Conservation (phyloP, 225 moss, liverwort and hornwort genomes). For the Physcomitrium patens region DNA sequence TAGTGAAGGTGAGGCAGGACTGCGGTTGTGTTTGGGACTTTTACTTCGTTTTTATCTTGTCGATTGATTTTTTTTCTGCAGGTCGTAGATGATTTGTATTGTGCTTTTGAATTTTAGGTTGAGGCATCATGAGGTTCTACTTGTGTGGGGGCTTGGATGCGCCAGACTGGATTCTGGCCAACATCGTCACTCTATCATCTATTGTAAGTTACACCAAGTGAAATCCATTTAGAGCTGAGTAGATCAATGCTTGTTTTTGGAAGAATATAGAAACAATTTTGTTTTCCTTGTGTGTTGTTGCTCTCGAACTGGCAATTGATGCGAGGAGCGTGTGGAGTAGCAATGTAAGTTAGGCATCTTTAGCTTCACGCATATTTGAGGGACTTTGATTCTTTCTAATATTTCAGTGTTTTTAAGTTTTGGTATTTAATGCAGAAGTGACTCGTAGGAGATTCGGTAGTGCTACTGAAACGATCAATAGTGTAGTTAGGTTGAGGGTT, state of each 20-base stretch:
- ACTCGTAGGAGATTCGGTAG: not conserved
- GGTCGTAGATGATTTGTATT: not conserved
- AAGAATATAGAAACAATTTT: not conserved
- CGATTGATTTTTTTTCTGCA: not conserved
- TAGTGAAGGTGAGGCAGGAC: too few species aligned
- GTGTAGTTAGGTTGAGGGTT: not conserved
- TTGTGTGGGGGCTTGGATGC: conserved; percentile 90
- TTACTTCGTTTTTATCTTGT: too few species aligned
- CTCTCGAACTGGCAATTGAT: not conserved
- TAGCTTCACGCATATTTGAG: not conserved
- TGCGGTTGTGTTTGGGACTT: too few species aligned
- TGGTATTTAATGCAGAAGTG: not conserved
- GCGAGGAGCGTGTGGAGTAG: not conserved
- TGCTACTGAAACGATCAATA: not conserved
- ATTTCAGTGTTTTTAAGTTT: too few species aligned
- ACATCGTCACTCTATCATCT: conserved; percentile 73
- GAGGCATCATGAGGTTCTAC: conserved; percentile 69
- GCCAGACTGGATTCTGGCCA: conserved; percentile 93
- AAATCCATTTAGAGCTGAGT: not conserved
- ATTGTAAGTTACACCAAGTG: conserved; percentile 47
- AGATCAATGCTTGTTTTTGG: not conserved
- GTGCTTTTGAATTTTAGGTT: not conserved
- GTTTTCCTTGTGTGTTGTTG: not conserved
- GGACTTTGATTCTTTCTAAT: not conserved
- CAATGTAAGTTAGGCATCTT: not conserved